phyloP scores from a whole-genome alignment of 2,329 filamentous ascomycete species.

The Drechslerella dactyloides region DNA sequence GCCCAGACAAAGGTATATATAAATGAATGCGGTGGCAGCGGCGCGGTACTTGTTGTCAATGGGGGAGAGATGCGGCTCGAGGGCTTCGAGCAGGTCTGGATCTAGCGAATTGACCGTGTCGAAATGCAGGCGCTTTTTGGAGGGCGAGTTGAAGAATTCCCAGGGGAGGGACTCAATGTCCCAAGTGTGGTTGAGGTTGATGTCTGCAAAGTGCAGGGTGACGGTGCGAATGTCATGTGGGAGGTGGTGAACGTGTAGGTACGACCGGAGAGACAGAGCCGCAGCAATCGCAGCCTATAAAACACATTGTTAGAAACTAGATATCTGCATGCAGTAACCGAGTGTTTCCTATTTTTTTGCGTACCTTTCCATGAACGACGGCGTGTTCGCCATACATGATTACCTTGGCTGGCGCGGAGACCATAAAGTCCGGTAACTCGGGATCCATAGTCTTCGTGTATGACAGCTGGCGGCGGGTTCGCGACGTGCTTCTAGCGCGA shows the following conservation, averaged over 20 bases:
- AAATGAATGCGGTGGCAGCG: slow-evolving; percentile 85
- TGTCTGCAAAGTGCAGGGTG: slow-evolving; percentile 86
- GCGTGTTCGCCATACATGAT: slow-evolving; percentile 98
- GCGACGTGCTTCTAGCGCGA: slow-evolving; percentile 36
- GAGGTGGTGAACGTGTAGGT: slow-evolving; percentile 91
- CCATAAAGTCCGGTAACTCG: slow-evolving; percentile 89
- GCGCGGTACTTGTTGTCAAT: slow-evolving; percentile 81
- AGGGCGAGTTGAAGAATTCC: slow-evolving; percentile 76
- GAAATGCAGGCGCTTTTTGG: slow-evolving; percentile 95
- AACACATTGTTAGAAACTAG: slow-evolving; percentile 1
- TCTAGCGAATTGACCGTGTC: slow-evolving; percentile 85
- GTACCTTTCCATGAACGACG: slow-evolving; percentile 93
- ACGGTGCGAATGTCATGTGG: slow-evolving; percentile 84
- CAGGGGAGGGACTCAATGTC: slow-evolving; percentile 91
- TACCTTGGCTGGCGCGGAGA: slow-evolving; percentile 95
- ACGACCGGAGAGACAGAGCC: slow-evolving; percentile 91
- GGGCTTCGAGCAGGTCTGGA: slow-evolving; percentile 76
- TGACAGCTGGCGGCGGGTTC: slow-evolving; percentile 29
- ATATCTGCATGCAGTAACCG: not conserved
- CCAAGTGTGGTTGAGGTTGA: slow-evolving; percentile 89
- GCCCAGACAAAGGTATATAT: slow-evolving; percentile 87
- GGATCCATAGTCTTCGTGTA: slow-evolving; percentile 61
- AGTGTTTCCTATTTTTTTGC: slow-evolving; percentile 51
- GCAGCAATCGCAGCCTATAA: slow-evolving; percentile 85
- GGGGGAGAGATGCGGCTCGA: slow-evolving; percentile 76